A percentile compares a stretch with the other conserved stretches of the same genome.
Conservation (phyloP, 2,329 filamentous ascomycete species). For the Clonostachys rosea region DNA sequence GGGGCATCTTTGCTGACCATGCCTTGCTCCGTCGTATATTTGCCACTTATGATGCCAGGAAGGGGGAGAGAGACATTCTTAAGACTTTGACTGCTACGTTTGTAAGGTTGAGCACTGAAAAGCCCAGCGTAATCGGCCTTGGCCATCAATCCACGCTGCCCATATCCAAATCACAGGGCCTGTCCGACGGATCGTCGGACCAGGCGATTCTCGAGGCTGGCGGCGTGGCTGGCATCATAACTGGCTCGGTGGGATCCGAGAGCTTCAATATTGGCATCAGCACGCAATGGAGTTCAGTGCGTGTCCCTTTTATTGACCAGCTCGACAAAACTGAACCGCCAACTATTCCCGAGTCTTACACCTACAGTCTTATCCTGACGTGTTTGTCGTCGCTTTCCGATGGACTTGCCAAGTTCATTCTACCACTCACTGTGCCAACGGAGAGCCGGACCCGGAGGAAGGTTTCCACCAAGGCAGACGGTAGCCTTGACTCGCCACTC, state of each 20-base stretch:
- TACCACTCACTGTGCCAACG: conserved; percentile 82
- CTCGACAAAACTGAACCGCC: conserved; percentile 89
- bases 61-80: conserved; percentile 71
- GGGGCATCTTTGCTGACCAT: conserved; percentile 79
- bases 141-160: conserved; percentile 86
- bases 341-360: conserved; percentile 81
- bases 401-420: conserved; percentile 85
- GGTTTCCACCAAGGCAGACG: conserved; percentile 32
- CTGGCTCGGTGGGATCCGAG: conserved; percentile 61
- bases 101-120: conserved; percentile 89
- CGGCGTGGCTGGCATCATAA: conserved; percentile 83
- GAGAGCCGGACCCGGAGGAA: conserved; percentile 55
- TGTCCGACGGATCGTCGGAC: conserved; percentile 52
- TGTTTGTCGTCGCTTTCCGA: conserved; percentile 91
- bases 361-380: conserved; percentile 83
- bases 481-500: conserved; percentile 36
- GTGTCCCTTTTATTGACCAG: conserved; percentile 87
- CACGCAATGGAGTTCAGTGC: conserved; percentile 83
- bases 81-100: conserved; percentile 82
- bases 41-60: conserved; percentile 68
- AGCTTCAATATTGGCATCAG: conserved; percentile 76
- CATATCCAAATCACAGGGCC: conserved; percentile 29
- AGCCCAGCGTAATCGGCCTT: conserved; percentile 81
- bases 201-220: conserved; percentile 87
- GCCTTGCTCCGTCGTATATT: conserved; percentile 76